Conservation (phyloP, 2,329 filamentous ascomycete genomes). For the Iodosphaeria phyllophila region DNA sequence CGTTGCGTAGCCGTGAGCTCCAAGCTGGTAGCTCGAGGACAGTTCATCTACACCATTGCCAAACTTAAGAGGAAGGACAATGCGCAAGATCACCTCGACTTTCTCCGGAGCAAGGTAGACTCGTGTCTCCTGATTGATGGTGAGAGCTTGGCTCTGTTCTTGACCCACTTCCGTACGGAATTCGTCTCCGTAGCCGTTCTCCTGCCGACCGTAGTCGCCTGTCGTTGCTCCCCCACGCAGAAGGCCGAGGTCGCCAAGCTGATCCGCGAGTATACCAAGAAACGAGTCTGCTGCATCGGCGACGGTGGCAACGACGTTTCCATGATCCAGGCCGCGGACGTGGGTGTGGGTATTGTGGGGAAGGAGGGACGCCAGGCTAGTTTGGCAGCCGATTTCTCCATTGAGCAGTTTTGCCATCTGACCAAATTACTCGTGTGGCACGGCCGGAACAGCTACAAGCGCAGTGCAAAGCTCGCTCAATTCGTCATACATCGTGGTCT, state of each 20-base stretch:
- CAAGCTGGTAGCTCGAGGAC: slow-evolving; percentile 80
- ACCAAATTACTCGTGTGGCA: slow-evolving; percentile 99
- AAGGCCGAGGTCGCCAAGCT: slow-evolving; percentile 87
- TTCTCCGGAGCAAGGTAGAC: slow-evolving; percentile 74
- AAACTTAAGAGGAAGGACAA: slow-evolving; percentile 70
- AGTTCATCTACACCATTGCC: slow-evolving; percentile 87
- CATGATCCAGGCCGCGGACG: slow-evolving; percentile 97
- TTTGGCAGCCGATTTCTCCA: slow-evolving; percentile 88
- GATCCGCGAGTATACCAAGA: slow-evolving; percentile 81
- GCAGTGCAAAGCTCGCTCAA: slow-evolving; percentile 84
- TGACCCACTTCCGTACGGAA: slow-evolving; percentile 62
- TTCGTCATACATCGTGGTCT: slow-evolving; percentile 96
- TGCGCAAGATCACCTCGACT: slow-evolving; percentile 75
- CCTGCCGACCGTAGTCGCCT: slow-evolving; percentile 84
- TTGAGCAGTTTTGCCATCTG: slow-evolving; percentile 85
- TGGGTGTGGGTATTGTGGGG: slow-evolving; percentile 93
- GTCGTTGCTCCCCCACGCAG: slow-evolving; percentile 89
- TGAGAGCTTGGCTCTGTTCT: slow-evolving; percentile 68
- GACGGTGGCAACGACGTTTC: slow-evolving; percentile 97
- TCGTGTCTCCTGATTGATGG: slow-evolving; percentile 85
- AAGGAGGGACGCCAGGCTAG: slow-evolving; percentile 94
- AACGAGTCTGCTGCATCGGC: slow-evolving; percentile 92
- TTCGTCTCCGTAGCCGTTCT: slow-evolving; percentile 81
- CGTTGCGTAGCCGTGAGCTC: slow-evolving; percentile 90
- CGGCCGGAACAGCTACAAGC: slow-evolving; percentile 91